Base-by-base conservation (phyloP, 257 asterid species). In the Ajuga chamaepitys region DNA sequence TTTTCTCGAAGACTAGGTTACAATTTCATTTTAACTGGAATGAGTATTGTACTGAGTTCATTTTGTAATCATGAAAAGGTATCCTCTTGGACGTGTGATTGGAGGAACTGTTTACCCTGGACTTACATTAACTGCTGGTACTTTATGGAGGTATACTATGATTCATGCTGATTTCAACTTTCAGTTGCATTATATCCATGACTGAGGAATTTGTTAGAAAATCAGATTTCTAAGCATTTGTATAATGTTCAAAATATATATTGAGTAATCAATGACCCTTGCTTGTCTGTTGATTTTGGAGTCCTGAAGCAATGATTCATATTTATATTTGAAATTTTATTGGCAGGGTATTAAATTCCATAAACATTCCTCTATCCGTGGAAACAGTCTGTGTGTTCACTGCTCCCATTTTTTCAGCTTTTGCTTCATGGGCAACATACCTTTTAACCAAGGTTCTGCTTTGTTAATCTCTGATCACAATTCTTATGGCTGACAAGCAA, bases 71-170 rank as follows among this genome's bases (percentile, higher is more conserved):
- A 54, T 37, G 24, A 28, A 16, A 63, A 94, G 99, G 99, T 94
- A 94, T 80, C 99, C 99, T 20, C 99, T 94, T 58, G 99, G 98
- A 64, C 93, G 99, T 54, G 99, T 94, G 75, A 86, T 94, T 72
- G 99, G 99, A 28, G 99, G 99, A 75, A 94, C 99, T 62, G 96
- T 94, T 71, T 94, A 90, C 80, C 99, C 99, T 28, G 99, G 99
- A 52, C 89, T 94, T 66, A 94, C 95, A 7, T 68, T 94, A 85
- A 94, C 99, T 60, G 99, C 99, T 24, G 99, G 99, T 68, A 77
- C 95, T 51, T 77, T 90, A 78, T 94, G 96, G 96, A 69, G 92
- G 96, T 88, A 58, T 21, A 79, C 37, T 60, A 47, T 40, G 9
- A 42, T 63, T 38, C 13, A 68, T 67, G 18, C 61, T 56, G 58